phyloP scores from a whole-genome alignment of 116 monocot genomes.

The Phalaenopsis hybrid region DNA sequence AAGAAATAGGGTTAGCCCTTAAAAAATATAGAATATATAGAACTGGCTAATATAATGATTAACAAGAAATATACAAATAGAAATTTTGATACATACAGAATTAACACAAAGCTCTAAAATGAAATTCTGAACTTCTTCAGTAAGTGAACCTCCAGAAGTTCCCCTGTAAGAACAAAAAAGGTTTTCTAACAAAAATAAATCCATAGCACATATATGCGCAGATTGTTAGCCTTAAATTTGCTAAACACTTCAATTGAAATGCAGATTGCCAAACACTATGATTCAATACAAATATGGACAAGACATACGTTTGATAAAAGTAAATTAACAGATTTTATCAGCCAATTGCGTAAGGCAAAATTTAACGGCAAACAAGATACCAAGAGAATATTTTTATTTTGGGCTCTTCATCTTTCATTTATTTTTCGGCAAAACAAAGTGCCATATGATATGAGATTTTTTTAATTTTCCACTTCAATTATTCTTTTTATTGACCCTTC shows the following conservation, averaged over 20 bases:
- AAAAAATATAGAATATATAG: neutral
- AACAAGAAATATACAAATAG: neutral
- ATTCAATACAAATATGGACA: neutral
- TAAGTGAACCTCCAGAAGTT: conserved; percentile 4
- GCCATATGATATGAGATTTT: too few relatives aligned
- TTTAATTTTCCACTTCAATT: neutral
- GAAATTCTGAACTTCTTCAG: conserved; percentile 8
- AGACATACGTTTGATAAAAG: neutral
- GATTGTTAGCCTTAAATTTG: neutral
- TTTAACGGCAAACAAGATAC: too few relatives aligned
- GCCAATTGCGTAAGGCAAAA: neutral
- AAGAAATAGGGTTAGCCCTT: too few relatives aligned
- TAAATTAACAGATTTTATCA: neutral
- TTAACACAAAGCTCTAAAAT: conserved; percentile 5
- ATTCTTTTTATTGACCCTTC: neutral
- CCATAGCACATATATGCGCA: neutral
- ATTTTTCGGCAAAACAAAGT: too few relatives aligned
- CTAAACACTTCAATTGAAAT: neutral
- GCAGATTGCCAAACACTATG: neutral
- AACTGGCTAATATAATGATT: neutral
- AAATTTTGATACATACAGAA: conserved; percentile 5
- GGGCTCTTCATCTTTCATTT: too few relatives aligned
- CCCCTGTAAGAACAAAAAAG: neutral
- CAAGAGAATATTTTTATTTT: too few relatives aligned
- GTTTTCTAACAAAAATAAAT: neutral